Evolutionary conservation across 768 basidiomycete species (phyloP), one percentile per base, ranked within the genome.

Genomic region (Hygrophorus pudorinus): DNA sequence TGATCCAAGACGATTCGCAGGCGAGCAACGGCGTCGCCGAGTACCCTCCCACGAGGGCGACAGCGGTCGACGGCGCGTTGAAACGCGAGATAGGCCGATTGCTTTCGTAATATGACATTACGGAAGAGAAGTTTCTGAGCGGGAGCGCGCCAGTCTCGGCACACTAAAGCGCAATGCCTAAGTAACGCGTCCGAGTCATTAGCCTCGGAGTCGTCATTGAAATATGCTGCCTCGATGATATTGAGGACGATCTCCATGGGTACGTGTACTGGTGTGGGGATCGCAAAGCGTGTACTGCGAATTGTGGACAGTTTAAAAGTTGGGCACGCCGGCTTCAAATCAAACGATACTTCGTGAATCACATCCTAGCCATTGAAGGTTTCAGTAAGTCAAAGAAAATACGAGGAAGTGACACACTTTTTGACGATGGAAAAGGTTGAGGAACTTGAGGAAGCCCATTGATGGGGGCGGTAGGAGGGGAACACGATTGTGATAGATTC

Each of bases 91-190:
- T 71, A 79, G 1, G 76, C 72, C 12, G 62, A 56, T 51, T 75
- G 71, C 30, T 73, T 75, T 40, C 67, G 64, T 36, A 86, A 70
- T 24, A 63, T 64, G 44, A 83, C 73, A 37, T 66, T 62, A 44
- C 67, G 66, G 60, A 85, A 86, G 38, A 85, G 65, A 13, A 82
- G 68, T 45, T 70, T 75, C 59, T 87, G 84, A 0, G 79, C 71
- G 21, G 71, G 64, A n/a, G 61, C 51, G 1, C 80, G 75, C 83
- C 85, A 86, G 18, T 72, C 66, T 57, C 65, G 70, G 68, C 74
- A 84, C 17, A 86, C 79, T 38, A 85, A 71, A 2, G 81, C 64
- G 53, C 75, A 81, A 38, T 68, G 58, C 41, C 56, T 59, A 38
- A 85, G 66, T 14, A 82, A 64, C 10, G 58, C 51, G 32, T 24